Evolutionary conservation across 1,284 basidiomycete species (phyloP), one percentile per base, ranked within the genome.

Genomic region (Pseudozyma tsukubaensis): DNA sequence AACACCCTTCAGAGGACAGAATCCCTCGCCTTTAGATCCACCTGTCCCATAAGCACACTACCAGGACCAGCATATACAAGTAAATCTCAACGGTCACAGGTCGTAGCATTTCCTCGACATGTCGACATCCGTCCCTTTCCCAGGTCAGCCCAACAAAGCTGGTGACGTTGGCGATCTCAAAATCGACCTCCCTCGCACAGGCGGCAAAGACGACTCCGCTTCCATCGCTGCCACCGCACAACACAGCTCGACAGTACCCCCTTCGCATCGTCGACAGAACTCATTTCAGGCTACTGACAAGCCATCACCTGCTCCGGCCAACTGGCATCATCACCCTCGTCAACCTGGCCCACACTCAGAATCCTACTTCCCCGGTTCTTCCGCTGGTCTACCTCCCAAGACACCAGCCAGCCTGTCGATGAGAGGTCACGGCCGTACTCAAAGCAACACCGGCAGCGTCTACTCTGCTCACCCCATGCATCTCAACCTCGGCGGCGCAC

Each of bases 311-410:
- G 50, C 47, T 3, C 72, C 60, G 2, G 50, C 64, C 13, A 61
- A 58, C 18, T 77, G 71, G 71, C 59, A 69, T 14, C 74, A 76
- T 37, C 73, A 77, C 50, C 76, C 76, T 13, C 67, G 78, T 21
- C 78, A 75, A 40, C 78, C 78, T 5, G 64, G 61, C 3, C 59
- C 78, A 1, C 62, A 66, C 59, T 62, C 76, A 3, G 78, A 79
- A 13, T 66, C 65, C 7, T 79, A 79, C 58, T 79, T 79, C 43
- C 61, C 76, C 11, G 9, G 52, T 3, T 29, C 39, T 11, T 60
- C 58, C 5, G 45, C 64, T 9, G 54, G 37, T 48, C 49, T 55
- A n/a, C 56, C n/a, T 11, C 40, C 77, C 36, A 69, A 59, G 55
- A 74, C 67, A 13, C 69, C 70, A 16, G 42, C 55, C 52, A 43